Conservation (phyloP, 116 monocot genomes). For the Cymodocea nodosa region DNA sequence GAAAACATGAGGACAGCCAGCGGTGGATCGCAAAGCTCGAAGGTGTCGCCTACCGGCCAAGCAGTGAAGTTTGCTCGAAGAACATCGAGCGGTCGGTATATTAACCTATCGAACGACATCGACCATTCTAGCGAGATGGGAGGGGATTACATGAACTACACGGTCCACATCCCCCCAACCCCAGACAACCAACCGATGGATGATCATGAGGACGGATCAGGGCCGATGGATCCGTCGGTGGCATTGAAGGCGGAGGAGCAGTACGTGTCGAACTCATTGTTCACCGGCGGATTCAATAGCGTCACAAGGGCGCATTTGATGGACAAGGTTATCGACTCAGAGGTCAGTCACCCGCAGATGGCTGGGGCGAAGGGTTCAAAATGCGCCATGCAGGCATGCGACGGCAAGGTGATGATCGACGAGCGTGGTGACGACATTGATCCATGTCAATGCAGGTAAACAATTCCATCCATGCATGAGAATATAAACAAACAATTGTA, state of each 20-base stretch:
- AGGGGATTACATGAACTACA: slow-evolving; percentile 45
- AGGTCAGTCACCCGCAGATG: slow-evolving; percentile 80
- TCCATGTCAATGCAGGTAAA: slow-evolving; percentile 86
- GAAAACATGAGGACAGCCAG: slow-evolving; percentile 9
- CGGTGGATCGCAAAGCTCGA: slow-evolving; percentile 9
- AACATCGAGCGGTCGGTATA: slow-evolving; percentile 60
- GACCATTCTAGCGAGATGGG: slow-evolving; percentile 41
- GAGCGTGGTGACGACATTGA: slow-evolving; percentile 70
- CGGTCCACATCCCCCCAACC: slow-evolving; percentile 59
- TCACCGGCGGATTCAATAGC: slow-evolving; percentile 97
- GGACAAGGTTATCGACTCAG: slow-evolving; percentile 90
- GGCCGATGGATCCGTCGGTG: slow-evolving; percentile 35
- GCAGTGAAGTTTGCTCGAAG: slow-evolving; percentile 55
- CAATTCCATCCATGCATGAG: too few species aligned
- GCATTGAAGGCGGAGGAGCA: slow-evolving; percentile 95
- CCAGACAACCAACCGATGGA: slow-evolving; percentile 86
- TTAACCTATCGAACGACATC: slow-evolving; percentile 54
- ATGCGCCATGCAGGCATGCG: slow-evolving; percentile 76
- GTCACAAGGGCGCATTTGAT: slow-evolving; percentile 81
- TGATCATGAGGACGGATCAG: slow-evolving; percentile 22
- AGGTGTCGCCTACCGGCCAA: background rate
- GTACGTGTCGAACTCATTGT: slow-evolving; percentile 84
- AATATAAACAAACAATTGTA: background rate
- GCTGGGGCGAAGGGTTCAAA: slow-evolving; percentile 52
- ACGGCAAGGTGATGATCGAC: slow-evolving; percentile 71